Evolutionary conservation across 2,329 filamentous ascomycete species (phyloP).

Genomic region (Colletotrichum trifolii): DNA sequence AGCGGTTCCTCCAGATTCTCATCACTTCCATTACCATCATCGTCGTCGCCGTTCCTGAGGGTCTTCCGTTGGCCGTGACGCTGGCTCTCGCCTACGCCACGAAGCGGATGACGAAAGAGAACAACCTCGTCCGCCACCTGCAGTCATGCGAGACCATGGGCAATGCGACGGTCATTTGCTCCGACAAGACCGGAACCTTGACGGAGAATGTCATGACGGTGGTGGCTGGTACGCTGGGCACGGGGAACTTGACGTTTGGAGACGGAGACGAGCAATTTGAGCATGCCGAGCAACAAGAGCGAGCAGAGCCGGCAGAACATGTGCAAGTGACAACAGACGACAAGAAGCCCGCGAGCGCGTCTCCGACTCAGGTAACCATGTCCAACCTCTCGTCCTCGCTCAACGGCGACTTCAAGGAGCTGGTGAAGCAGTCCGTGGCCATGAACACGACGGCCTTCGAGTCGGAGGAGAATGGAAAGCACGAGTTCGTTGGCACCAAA

Average conservation of each 20-base stretch:
- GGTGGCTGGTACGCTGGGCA: slow-evolving; percentile 65
- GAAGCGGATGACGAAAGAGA: slow-evolving; percentile 71
- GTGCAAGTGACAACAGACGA: slow-evolving; percentile 6
- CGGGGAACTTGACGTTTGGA: slow-evolving; percentile 48
- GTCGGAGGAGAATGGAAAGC: slow-evolving; percentile 53
- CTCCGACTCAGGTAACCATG: slow-evolving; percentile 11
- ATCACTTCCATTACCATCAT: slow-evolving; percentile 61
- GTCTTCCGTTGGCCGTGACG: slow-evolving; percentile 69
- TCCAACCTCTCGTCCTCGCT: slow-evolving; percentile 40
- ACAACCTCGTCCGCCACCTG: slow-evolving; percentile 69
- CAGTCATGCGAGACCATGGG: slow-evolving; percentile 73
- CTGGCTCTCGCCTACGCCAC: slow-evolving; percentile 72
- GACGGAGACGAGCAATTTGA: slow-evolving; percentile 43
- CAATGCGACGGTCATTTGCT: slow-evolving; percentile 72
- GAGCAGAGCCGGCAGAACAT: slow-evolving; percentile 14
- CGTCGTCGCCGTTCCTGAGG: slow-evolving; percentile 70
- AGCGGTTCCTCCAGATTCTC: slow-evolving; percentile 61
- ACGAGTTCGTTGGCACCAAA: slow-evolving; percentile 63
- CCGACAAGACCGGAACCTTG: slow-evolving; percentile 74
- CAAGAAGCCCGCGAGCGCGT: slow-evolving; percentile 3
- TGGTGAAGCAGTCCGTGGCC: slow-evolving; percentile 54
- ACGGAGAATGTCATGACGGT: slow-evolving; percentile 73
- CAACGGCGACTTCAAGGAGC: slow-evolving; percentile 46
- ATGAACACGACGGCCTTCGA: slow-evolving; percentile 67
- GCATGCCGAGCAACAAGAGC: slow-evolving; percentile 25